These are phyloP conservation scores for Paragyromitra xinjiangensis DNA, from an alignment of 495 filamentous ascomycete species.

Conservation along the genomic window DNA sequence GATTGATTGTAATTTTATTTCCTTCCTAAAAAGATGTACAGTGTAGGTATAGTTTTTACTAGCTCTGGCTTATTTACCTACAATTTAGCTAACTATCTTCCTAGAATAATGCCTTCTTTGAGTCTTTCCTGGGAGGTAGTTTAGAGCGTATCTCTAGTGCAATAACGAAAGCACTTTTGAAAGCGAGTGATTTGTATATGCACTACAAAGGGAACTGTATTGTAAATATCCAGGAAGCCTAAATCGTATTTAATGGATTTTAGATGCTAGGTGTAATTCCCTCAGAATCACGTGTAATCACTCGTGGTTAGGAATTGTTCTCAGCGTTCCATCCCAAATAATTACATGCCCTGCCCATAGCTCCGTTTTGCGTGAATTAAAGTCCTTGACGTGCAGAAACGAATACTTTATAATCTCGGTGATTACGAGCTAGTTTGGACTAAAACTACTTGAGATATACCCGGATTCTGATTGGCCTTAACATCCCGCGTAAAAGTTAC, in stretches of 20 bases:
- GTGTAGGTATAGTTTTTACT: slow-evolving; percentile 26
- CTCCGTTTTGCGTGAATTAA: background rate
- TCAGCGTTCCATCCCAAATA: background rate
- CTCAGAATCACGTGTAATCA: background rate
- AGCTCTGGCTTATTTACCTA: background rate
- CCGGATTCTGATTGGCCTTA: too few relatives aligned
- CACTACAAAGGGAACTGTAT: background rate
- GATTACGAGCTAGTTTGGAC: too few relatives aligned
- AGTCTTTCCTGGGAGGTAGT: background rate
- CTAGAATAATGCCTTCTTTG: background rate
- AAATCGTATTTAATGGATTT: background rate
- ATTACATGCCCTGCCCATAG: too few relatives aligned
- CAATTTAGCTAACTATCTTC: background rate
- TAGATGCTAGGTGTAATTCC: background rate
- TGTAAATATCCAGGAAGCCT: background rate
- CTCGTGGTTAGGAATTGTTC: background rate
- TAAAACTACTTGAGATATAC: too few relatives aligned
- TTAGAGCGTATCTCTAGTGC: background rate
- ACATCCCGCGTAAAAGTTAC: too few relatives aligned
- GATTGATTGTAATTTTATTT: slow-evolving; percentile 42
- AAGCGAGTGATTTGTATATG: background rate
- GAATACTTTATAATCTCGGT: too few relatives aligned
- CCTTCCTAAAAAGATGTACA: slow-evolving; percentile 15
- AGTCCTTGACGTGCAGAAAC: background rate
- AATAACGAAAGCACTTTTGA: background rate